Evolutionary conservation across 1,284 basidiomycete species (phyloP).

Genomic region (Puccinia polysora): DNA sequence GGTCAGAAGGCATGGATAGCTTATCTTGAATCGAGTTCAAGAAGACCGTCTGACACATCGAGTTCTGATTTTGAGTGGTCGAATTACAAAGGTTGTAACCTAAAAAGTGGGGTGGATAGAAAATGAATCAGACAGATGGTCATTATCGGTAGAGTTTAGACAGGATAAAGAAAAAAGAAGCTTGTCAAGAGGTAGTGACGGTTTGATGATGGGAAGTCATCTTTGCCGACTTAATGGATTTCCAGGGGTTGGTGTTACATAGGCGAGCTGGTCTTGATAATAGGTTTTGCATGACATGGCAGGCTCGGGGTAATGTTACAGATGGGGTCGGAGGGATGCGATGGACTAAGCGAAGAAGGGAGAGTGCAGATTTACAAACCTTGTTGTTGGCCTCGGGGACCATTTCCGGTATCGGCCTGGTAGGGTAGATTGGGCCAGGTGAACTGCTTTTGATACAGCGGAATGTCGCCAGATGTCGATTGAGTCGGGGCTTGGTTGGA

Average conservation of each 20-base stretch:
- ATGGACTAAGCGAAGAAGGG: neutral
- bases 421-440: constrained; percentile 45
- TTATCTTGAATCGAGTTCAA: constrained; percentile 49
- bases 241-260: too few relatives aligned
- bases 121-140: neutral
- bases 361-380: neutral
- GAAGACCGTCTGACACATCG: constrained; percentile 62
- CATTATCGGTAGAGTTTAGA: neutral
- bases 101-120: neutral
- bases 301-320: neutral
- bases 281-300: too few relatives aligned
- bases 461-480: constrained; percentile 45
- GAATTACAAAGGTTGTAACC: constrained; percentile 70
- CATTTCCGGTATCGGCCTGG: constrained; percentile 46
- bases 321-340: neutral
- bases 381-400: constrained; percentile 36
- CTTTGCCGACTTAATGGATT: too few relatives aligned
- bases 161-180: neutral
- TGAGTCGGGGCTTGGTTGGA: neutral
- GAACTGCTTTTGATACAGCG: constrained; percentile 46
- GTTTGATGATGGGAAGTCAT: too few relatives aligned
- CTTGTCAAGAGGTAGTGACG: neutral
- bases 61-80: constrained; percentile 62
- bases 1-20: neutral
- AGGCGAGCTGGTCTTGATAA: too few relatives aligned